Evolutionary conservation across 2,329 filamentous ascomycete species (phyloP).

Genomic region (Cytospora piceae): DNA sequence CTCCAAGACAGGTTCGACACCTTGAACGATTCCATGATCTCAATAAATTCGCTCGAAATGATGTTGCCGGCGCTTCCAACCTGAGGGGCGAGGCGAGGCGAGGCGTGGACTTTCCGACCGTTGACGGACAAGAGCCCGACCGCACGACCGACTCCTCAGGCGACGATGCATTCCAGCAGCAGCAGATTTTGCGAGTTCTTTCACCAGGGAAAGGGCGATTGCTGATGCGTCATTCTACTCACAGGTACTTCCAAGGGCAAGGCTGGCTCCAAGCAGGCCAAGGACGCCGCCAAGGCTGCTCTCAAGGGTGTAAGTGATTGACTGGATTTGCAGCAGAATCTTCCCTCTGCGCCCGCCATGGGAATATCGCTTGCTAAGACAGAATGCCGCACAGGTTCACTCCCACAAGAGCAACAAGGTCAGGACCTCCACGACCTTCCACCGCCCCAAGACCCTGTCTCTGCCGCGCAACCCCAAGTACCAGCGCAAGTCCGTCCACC

Average conservation of each 20-base stretch:
- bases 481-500: conserved; percentile 91
- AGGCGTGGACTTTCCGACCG: conserved; percentile 14
- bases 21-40: conserved; percentile 21
- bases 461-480: conserved; percentile 92
- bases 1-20: conserved; percentile 31
- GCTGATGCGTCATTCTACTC: conserved; percentile 63
- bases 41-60: conserved; percentile 26
- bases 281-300: conserved; percentile 91
- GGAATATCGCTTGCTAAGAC: neutral
- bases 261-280: conserved; percentile 82
- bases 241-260: conserved; percentile 59
- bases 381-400: conserved; percentile 47
- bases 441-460: conserved; percentile 94
- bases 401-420: conserved; percentile 89
- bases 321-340: neutral
- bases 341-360: neutral
- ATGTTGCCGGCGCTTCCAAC: conserved; percentile 30
- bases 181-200: conserved; percentile 79
- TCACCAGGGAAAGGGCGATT: conserved; percentile 62
- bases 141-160: conserved; percentile 26
- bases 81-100: conserved; percentile 28
- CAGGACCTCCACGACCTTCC: conserved; percentile 91
- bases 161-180: conserved; percentile 63
- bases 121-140: conserved; percentile 26
- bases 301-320: conserved; percentile 83